These are phyloP conservation scores for Raddia guianensis DNA, from an alignment of 176 grass and related monocot species.

Conservation along the genomic window DNA sequence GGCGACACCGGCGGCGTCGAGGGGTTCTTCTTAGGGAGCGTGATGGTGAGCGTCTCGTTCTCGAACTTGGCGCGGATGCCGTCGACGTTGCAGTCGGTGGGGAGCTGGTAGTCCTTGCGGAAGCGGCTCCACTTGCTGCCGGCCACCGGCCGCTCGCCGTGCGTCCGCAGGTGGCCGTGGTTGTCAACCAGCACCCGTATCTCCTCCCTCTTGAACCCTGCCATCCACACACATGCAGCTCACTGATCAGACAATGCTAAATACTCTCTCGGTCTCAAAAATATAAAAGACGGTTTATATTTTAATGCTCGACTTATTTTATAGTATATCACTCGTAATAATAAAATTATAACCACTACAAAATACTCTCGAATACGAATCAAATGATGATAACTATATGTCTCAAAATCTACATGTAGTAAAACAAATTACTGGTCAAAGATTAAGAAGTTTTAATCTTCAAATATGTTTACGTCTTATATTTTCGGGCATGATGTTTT, in stretches of 20 bases:
- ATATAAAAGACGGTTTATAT: too few species aligned
- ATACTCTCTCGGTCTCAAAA: too few species aligned
- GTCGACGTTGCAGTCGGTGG: constrained; percentile 44
- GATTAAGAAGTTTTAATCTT: too few species aligned
- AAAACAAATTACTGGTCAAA: too few species aligned
- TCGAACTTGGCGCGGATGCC: constrained; percentile 82
- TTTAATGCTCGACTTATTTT: too few species aligned
- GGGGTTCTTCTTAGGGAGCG: constrained; percentile 52
- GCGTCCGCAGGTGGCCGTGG: constrained; percentile 57
- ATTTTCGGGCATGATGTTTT: too few species aligned
- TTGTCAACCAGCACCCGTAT: constrained; percentile 62
- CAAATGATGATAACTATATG: too few species aligned
- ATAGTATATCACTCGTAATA: too few species aligned
- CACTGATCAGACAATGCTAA: background rate
- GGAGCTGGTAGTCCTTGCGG: constrained; percentile 55
- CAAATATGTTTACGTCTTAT: too few species aligned
- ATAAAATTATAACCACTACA: too few species aligned
- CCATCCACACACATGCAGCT: background rate
- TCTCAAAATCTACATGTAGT: too few species aligned
- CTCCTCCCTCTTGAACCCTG: constrained; percentile 75
- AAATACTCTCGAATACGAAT: too few species aligned
- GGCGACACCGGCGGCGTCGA: background rate
- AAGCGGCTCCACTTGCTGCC: constrained; percentile 60
- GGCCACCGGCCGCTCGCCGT: constrained; percentile 39
- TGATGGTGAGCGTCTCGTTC: constrained; percentile 55